A percentile compares a stretch with the other conserved stretches of the same genome.
Conservation (phyloP, 116 monocot genomes). For the Posidonia oceanica region DNA sequence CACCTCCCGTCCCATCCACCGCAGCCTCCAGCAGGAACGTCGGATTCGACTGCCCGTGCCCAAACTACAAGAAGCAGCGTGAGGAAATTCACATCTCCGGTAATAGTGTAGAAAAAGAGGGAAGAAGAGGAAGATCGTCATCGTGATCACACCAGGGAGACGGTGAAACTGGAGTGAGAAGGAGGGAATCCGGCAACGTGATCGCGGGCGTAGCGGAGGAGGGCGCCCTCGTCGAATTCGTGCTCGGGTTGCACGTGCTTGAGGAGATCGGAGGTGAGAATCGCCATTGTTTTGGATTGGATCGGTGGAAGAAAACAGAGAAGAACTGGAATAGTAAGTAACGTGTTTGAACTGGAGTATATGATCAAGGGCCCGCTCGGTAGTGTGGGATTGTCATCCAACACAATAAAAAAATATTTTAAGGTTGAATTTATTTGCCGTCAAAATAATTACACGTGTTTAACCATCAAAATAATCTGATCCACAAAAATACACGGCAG, state of each 20-base stretch:
- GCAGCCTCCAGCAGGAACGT: conserved; percentile 68
- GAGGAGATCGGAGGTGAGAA: conserved; percentile 22
- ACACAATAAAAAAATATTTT: too few relatives aligned
- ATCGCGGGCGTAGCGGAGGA: conserved; percentile 21
- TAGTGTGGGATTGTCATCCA: too few relatives aligned
- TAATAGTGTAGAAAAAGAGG: not conserved
- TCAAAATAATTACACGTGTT: too few relatives aligned
- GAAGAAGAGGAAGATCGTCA: not conserved
- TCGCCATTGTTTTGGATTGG: conserved; percentile 15
- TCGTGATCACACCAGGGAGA: conserved; percentile 12
- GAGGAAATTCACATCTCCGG: not conserved
- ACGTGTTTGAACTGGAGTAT: too few relatives aligned
- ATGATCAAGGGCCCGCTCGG: too few relatives aligned
- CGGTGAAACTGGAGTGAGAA: conserved; percentile 11
- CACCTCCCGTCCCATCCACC: conserved; percentile 12
- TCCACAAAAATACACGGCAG: too few relatives aligned
- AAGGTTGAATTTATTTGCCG: too few relatives aligned
- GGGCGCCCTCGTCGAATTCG: conserved; percentile 24
- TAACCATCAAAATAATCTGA: too few relatives aligned
- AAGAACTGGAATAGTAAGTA: too few relatives aligned
- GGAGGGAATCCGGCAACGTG: conserved; percentile 30
- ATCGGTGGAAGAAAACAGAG: not conserved
- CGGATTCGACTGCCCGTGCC: conserved; percentile 96
- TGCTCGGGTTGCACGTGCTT: conserved; percentile 12
- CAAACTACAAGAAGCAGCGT: conserved; percentile 41